Evolutionary conservation across 371 early-diverging fungal species (phyloP).

Genomic region (Lichtheimia ornata): DNA sequence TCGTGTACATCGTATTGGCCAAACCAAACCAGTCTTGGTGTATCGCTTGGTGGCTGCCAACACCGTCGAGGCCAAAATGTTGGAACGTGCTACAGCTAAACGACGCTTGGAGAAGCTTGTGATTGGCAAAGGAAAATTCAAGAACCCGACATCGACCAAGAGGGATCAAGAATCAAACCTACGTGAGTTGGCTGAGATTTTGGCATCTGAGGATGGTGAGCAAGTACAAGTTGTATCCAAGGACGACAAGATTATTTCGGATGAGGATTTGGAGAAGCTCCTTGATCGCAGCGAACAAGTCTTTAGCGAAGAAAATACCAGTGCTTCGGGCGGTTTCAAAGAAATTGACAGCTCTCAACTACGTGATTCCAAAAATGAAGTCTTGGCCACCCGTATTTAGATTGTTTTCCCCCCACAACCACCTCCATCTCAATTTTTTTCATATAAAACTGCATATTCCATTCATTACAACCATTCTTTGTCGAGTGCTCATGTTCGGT

Average conservation of each 20-base stretch:
- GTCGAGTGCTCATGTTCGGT: too few relatives aligned
- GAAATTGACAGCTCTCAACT: slow-evolving; percentile 44
- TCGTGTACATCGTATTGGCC: slow-evolving; percentile 96
- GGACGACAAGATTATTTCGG: slow-evolving; percentile 70
- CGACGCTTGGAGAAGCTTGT: slow-evolving; percentile 89
- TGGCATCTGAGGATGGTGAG: slow-evolving; percentile 69
- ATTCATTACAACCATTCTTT: too few relatives aligned
- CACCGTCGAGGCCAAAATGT: slow-evolving; percentile 83
- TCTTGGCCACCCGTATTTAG: slow-evolving; percentile 37
- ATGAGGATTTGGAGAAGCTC: slow-evolving; percentile 67
- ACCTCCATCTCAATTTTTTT: too few relatives aligned
- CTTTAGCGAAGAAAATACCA: slow-evolving; percentile 41
- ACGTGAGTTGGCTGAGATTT: slow-evolving; percentile 74
- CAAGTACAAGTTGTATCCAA: slow-evolving; percentile 63
- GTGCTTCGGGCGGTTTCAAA: slow-evolving; percentile 38
- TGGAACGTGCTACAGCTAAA: slow-evolving; percentile 81
- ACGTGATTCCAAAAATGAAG: slow-evolving; percentile 44
- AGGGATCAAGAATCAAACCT: slow-evolving; percentile 36
- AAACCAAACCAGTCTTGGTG: slow-evolving; percentile 88
- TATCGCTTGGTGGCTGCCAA: slow-evolving; percentile 88
- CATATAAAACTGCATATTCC: too few relatives aligned
- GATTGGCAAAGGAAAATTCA: slow-evolving; percentile 81
- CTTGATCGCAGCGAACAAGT: slow-evolving; percentile 69
- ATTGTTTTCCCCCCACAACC: neutral
- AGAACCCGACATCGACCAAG: slow-evolving; percentile 40